phyloP scores from a whole-genome alignment of 805 yeast genomes.

The Candida maris region DNA sequence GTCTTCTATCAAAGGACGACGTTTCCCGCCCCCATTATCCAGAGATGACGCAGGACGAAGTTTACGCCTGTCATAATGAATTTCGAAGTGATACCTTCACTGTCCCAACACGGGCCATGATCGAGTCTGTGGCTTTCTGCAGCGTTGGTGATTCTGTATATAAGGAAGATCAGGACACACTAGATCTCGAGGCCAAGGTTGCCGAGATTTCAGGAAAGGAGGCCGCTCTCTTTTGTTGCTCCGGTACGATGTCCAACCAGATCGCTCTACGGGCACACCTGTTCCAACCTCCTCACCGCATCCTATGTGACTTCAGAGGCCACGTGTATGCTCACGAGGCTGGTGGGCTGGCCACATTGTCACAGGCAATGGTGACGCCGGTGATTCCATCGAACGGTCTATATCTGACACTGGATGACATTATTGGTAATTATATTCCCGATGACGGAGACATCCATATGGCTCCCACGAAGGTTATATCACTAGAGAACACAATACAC shows the following conservation, averaged over 20 bases:
- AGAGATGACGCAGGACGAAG: constrained; percentile 14
- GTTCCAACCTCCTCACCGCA: constrained; percentile 73
- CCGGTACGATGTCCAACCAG: constrained; percentile 88
- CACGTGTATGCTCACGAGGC: constrained; percentile 84
- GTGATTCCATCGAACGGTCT: constrained; percentile 71
- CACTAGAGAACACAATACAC: constrained; percentile 81
- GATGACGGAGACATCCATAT: constrained; percentile 80
- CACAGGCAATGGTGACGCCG: constrained; percentile 86
- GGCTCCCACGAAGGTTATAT: constrained; percentile 80
- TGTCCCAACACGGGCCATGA: constrained; percentile 72
- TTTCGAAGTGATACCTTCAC: constrained; percentile 82
- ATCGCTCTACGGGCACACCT: constrained; percentile 72
- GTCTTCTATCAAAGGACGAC: too few relatives aligned
- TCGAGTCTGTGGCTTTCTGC: constrained; percentile 51
- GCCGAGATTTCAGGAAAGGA: constrained; percentile 71
- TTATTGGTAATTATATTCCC: constrained; percentile 53
- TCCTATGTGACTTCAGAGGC: constrained; percentile 76
- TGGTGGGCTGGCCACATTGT: constrained; percentile 80
- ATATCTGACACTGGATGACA: constrained; percentile 75
- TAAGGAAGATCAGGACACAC: constrained; percentile 71
- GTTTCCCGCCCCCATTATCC: too few relatives aligned
- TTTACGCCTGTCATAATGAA: constrained; percentile 36
- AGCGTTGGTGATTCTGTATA: constrained; percentile 83
- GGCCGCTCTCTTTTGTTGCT: constrained; percentile 74
- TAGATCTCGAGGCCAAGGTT: constrained; percentile 58